phyloP scores from a whole-genome alignment of 164 flowering plant genomes.

The Vitis rupestris region DNA sequence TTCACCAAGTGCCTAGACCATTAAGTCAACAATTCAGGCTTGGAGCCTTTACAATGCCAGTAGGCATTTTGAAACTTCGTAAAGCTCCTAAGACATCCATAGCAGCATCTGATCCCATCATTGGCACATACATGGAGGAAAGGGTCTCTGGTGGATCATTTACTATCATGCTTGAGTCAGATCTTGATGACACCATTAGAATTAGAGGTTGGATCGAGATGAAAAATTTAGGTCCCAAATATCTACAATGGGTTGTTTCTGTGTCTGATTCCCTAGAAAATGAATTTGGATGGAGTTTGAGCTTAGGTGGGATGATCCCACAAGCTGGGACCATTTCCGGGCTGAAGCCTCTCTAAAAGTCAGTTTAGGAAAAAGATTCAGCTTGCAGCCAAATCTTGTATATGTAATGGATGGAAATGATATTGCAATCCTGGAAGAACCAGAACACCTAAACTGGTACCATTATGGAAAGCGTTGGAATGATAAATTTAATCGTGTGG shows the following conservation, averaged over 20 bases:
- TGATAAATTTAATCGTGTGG: too few relatives aligned
- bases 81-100: slow-evolving; percentile 17
- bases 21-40: too few relatives aligned
- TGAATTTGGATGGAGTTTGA: slow-evolving; percentile 72
- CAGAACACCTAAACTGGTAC: too few relatives aligned
- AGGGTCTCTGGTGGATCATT: slow-evolving; percentile 35
- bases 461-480: too few relatives aligned
- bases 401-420: slow-evolving; percentile 50
- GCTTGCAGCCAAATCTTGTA: slow-evolving; percentile 69
- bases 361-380: slow-evolving; percentile 10
- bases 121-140: slow-evolving; percentile 13
- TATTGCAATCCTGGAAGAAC: too few relatives aligned
- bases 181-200: slow-evolving; percentile 15
- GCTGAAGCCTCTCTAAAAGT: too few relatives aligned
- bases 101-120: slow-evolving; percentile 26
- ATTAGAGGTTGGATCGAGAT: too few relatives aligned
- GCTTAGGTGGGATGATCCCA: too few relatives aligned
- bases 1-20: too few relatives aligned
- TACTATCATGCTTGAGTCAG: slow-evolving; percentile 65
- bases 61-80: too few relatives aligned
- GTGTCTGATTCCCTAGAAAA: slow-evolving; percentile 70
- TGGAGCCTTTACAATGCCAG: too few relatives aligned
- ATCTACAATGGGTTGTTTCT: slow-evolving; percentile 58
- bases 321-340: too few relatives aligned
- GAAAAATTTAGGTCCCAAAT: slow-evolving; percentile 13